These are phyloP conservation scores for Fonticula alba DNA, from an alignment of 78 protist species.

Conservation along the genomic window DNA sequence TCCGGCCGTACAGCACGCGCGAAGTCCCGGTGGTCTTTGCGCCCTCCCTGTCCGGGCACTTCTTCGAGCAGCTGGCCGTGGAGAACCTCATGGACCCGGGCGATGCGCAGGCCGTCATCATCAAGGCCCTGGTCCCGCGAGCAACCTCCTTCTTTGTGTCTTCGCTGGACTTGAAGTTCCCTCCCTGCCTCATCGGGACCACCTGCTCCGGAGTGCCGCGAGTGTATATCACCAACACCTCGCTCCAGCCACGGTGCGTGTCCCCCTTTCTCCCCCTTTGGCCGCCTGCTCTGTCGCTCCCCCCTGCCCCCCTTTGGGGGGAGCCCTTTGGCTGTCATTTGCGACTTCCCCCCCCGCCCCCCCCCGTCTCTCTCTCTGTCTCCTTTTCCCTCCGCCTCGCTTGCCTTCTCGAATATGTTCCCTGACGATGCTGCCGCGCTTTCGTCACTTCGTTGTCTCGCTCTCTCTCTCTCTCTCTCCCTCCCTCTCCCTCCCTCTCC, in stretches of 20 bases:
- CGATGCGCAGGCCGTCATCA: conserved; percentile 15
- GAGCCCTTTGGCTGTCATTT: not conserved
- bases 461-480: not conserved
- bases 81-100: conserved; percentile 21
- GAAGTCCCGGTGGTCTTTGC: conserved; percentile 37
- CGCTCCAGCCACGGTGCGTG: conserved; percentile 13
- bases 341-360: not conserved
- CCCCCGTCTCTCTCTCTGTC: not conserved
- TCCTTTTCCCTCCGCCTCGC: not conserved
- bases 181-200: conserved; percentile 4
- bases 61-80: conserved; percentile 31
- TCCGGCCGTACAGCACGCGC: conserved; percentile 33
- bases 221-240: conserved; percentile 23
- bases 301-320: not conserved
- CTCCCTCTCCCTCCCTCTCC: too few species aligned
- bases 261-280: not conserved
- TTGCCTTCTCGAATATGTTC: not conserved
- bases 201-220: conserved; percentile 6
- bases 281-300: not conserved
- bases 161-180: conserved; percentile 28
- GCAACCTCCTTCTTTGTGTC: conserved; percentile 25
- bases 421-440: not conserved
- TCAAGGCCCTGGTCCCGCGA: conserved; percentile 37
- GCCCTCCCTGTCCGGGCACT: conserved; percentile 42
- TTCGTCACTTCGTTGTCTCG: too few species aligned